Percentiles rank a stretch among this genome's conserved stretches.
These are phyloP conservation scores for Metarhizium sp. DNA, from an alignment of 2,329 filamentous ascomycete genomes.

Conservation along the genomic window DNA sequence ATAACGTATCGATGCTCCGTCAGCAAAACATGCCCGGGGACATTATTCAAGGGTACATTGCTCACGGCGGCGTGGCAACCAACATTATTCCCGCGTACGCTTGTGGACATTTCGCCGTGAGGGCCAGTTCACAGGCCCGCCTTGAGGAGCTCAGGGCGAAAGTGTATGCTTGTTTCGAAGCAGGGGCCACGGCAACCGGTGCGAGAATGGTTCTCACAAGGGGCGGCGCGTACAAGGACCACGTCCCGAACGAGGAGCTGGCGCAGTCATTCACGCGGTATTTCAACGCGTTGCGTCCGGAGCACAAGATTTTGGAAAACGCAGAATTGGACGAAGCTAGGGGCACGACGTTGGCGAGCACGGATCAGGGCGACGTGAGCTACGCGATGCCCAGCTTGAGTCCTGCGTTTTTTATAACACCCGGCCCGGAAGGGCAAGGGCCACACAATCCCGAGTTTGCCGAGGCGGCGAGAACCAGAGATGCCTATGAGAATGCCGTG, in stretches of 20 bases:
- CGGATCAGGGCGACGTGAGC: constrained; percentile 50
- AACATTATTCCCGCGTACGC: constrained; percentile 46
- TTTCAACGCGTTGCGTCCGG: constrained; percentile 30
- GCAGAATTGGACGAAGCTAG: constrained; percentile 30
- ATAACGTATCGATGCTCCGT: constrained; percentile 37
- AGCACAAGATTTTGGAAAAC: constrained; percentile 22
- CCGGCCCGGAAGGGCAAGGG: constrained; percentile 22
- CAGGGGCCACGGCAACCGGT: constrained; percentile 30
- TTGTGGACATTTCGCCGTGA: constrained; percentile 32
- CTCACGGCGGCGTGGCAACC: constrained; percentile 38
- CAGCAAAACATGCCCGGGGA: constrained; percentile 44
- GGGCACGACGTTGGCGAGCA: constrained; percentile 39
- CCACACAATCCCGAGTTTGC: constrained; percentile 46
- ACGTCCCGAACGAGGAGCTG: constrained; percentile 43
- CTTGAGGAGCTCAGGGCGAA: constrained; percentile 29
- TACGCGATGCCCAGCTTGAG: constrained; percentile 47
- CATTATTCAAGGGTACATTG: constrained; percentile 39
- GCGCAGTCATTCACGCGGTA: constrained; percentile 33
- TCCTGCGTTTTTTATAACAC: constrained; percentile 39
- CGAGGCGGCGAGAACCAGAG: constrained; percentile 35
- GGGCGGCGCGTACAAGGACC: constrained; percentile 38
- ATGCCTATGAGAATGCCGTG: constrained; percentile 31
- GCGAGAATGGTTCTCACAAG: constrained; percentile 31
- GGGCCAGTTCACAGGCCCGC: constrained; percentile 31
- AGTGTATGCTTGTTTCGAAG: constrained; percentile 28